phyloP scores from a whole-genome alignment of 768 basidiomycete genomes.

The Kwoniella newhampshirensis region DNA sequence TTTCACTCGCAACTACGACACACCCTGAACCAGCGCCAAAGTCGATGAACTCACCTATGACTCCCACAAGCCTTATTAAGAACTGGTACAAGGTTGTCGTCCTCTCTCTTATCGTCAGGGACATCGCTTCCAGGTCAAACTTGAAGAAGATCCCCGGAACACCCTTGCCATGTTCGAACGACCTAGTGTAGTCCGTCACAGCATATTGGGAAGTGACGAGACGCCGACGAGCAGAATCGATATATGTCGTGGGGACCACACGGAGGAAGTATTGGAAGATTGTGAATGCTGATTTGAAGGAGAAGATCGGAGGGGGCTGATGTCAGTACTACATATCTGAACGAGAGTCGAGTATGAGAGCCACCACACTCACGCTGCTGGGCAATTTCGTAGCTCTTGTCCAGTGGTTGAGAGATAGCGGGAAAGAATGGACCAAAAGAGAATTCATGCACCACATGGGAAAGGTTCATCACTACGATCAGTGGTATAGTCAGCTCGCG shows the following conservation, averaged over 20 bases:
- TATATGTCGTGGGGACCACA: constrained; percentile 91
- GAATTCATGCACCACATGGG: constrained; percentile 93
- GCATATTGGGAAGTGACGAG: constrained; percentile 66
- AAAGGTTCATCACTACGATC: constrained; percentile 83
- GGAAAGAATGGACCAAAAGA: constrained; percentile 97
- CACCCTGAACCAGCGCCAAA: too few species aligned
- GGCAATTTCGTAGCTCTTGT: constrained; percentile 78
- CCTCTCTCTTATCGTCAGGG: constrained; percentile 79
- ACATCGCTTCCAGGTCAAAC: constrained; percentile 89
- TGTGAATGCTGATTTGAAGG: constrained; percentile 64
- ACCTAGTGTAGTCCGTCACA: constrained; percentile 85
- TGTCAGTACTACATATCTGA: too few species aligned
- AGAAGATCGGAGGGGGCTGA: too few species aligned
- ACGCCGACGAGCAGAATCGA: constrained; percentile 59
- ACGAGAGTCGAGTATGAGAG: too few species aligned
- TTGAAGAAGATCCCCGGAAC: constrained; percentile 97
- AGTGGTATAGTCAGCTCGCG: too few species aligned
- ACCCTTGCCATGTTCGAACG: constrained; percentile 69
- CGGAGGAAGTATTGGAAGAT: constrained; percentile 93
- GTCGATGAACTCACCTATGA: constrained; percentile 73
- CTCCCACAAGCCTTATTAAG: constrained; percentile 80
- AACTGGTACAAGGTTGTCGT: constrained; percentile 80
- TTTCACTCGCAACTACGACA: too few species aligned
- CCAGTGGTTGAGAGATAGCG: constrained; percentile 89
- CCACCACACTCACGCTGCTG: constrained; percentile 67